Conservation (phyloP, 2,329 filamentous ascomycete genomes). For the Fusarium fujikuroi region DNA sequence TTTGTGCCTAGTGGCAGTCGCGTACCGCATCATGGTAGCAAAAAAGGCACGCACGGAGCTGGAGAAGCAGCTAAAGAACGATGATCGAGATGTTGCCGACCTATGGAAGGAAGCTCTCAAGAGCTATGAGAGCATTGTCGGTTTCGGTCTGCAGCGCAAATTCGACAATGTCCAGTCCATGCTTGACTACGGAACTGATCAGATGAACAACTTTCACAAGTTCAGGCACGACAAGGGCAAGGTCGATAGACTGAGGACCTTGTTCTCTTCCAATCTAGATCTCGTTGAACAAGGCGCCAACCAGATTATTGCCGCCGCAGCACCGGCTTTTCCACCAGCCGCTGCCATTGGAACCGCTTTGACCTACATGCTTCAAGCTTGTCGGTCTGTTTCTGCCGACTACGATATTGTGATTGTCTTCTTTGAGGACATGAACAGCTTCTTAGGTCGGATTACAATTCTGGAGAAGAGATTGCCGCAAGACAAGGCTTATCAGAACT, state of each 20-base stretch:
- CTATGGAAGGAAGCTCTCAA: constrained; percentile 50
- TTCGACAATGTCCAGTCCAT: constrained; percentile 44
- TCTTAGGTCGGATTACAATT: constrained; percentile 49
- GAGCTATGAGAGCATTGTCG: constrained; percentile 48
- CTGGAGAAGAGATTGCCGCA: constrained; percentile 48
- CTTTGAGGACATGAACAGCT: constrained; percentile 52
- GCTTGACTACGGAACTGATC: constrained; percentile 40
- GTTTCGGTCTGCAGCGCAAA: constrained; percentile 46
- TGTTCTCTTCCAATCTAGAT: constrained; percentile 47
- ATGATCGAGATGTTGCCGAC: constrained; percentile 46
- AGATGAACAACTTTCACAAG: constrained; percentile 49
- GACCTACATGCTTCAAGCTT: constrained; percentile 48
- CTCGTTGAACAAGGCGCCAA: constrained; percentile 45
- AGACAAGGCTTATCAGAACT: constrained; percentile 47
- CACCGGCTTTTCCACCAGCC: constrained; percentile 47
- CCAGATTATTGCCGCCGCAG: constrained; percentile 46
- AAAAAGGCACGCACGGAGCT: not conserved
- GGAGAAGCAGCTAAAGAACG: constrained; percentile 36
- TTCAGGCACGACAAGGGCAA: constrained; percentile 50
- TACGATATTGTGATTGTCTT: constrained; percentile 54
- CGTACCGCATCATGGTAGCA: not conserved
- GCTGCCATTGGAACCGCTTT: constrained; percentile 49
- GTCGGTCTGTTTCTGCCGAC: constrained; percentile 48
- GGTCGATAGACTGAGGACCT: constrained; percentile 46
- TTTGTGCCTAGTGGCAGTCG: not conserved